Evolutionary conservation across 345 rosid species (phyloP), one percentile per base, ranked within the genome.

Genomic region (Iberis pinnata): DNA sequence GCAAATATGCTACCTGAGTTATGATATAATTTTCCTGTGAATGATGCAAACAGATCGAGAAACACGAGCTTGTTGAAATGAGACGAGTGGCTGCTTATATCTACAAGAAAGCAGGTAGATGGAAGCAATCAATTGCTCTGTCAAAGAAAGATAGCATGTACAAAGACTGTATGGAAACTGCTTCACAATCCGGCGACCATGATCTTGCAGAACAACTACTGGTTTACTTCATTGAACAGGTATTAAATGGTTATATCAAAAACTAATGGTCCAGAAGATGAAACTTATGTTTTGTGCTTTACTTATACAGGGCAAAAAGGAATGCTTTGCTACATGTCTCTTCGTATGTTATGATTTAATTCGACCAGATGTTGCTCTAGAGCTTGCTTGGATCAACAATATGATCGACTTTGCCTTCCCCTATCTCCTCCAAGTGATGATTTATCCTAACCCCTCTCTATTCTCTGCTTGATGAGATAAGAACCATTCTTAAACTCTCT

Each of bases 41-140:
- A 51, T 54, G 64, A 27, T 49, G 32, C 19, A 18, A 53, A 47
- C 81, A 90, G 98, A 84, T 87, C 46, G 98, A 90, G 88, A 90
- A 90, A 67, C 98, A 90, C 26, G 98, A 90, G 78, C 96, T 90
- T 61, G 80, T 90, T 55, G 98, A 90, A 70, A 90, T 90, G 96
- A 82, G 98, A 65, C 96, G 98, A n/a, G 98, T 90, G 59, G 97
- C 97, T 63, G 97, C 98, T 40, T 92, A 92, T 59, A 88, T 92
- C 31, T 92, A 92, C 77, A 92, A 92, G 62, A 92, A 92, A 74
- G 98, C 97, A 0, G 95, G 97, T 50, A 76, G 95, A 72, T 92
- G 98, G 98, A 92, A 88, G 95, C 89, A 77, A 61, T 92, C 98
- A 2, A 92, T 92, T 80, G 88, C 89, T 19, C 74, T 92, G 72